A percentile compares a stretch with the other conserved stretches of the same genome.
phyloP scores from a whole-genome alignment of 192 early-diverging fungal species.

The Coemansia sp. region DNA sequence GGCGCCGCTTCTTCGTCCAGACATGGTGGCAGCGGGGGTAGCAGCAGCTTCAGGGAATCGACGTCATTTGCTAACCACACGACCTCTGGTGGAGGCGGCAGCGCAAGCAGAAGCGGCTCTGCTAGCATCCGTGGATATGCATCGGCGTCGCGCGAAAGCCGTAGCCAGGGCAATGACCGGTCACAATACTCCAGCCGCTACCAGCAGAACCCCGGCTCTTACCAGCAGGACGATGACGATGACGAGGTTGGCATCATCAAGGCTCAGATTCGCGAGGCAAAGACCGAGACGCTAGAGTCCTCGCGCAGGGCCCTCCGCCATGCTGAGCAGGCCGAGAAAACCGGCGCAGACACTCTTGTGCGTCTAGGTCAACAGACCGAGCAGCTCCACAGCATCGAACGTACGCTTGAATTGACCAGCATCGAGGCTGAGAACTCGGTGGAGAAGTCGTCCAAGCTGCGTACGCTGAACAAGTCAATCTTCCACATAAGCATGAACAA shows the following conservation, averaged over 20 bases:
- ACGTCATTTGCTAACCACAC: background rate
- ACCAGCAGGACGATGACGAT: constrained; percentile 59
- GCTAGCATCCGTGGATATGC: constrained; percentile 36
- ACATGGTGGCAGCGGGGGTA: constrained; percentile 3
- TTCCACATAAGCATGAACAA: constrained; percentile 69
- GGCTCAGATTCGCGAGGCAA: constrained; percentile 61
- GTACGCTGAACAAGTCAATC: constrained; percentile 69
- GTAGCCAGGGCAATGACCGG: constrained; percentile 10
- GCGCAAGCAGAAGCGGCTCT: background rate
- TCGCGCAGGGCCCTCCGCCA: constrained; percentile 65
- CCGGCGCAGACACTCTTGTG: constrained; percentile 61
- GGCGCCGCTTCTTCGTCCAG: background rate
- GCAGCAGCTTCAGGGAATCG: constrained; percentile 5
- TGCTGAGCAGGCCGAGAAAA: constrained; percentile 62
- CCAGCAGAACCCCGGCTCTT: constrained; percentile 17
- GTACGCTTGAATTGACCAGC: constrained; percentile 61
- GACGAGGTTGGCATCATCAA: constrained; percentile 63
- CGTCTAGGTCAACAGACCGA: constrained; percentile 66
- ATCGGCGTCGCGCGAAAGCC: constrained; percentile 25
- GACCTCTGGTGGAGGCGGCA: background rate
- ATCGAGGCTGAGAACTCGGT: constrained; percentile 40
- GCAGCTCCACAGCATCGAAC: constrained; percentile 57
- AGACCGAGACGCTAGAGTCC: constrained; percentile 66
- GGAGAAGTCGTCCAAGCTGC: constrained; percentile 39
- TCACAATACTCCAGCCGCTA: constrained; percentile 13